Evolutionary conservation across 2,329 filamentous ascomycete genomes (phyloP).

Genomic region (Cercospora janseana): DNA sequence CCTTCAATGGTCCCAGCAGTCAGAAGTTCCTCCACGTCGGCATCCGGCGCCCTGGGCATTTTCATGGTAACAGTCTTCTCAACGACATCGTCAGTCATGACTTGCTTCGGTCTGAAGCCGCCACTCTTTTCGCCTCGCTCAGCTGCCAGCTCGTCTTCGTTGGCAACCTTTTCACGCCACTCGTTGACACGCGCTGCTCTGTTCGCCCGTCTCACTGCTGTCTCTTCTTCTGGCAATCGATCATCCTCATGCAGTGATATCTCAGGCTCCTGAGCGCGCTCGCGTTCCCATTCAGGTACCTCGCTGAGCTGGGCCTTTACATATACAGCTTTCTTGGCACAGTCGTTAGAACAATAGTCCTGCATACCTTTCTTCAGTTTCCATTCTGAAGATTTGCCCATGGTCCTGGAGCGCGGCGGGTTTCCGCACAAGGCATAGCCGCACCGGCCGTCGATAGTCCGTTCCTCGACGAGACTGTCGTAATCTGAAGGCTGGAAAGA

Average conservation of each 20-base stretch:
- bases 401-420: slow-evolving; percentile 50
- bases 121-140: slow-evolving; percentile 45
- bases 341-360: slow-evolving; percentile 81
- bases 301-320: slow-evolving; percentile 85
- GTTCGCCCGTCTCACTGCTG: slow-evolving; percentile 33
- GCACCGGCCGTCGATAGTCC: slow-evolving; percentile 78
- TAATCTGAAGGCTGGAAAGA: slow-evolving; percentile 86
- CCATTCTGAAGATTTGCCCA: slow-evolving; percentile 57
- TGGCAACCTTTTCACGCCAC: slow-evolving; percentile 33
- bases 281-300: slow-evolving; percentile 80
- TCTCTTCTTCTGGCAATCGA: slow-evolving; percentile 21
- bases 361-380: slow-evolving; percentile 73
- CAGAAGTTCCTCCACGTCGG: slow-evolving; percentile 8
- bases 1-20: slow-evolving; percentile 31
- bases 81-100: slow-evolving; percentile 36
- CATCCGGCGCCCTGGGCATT: slow-evolving; percentile 13
- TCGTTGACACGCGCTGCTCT: slow-evolving; percentile 32
- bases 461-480: slow-evolving; percentile 82
- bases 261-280: slow-evolving; percentile 45
- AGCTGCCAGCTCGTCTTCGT: slow-evolving; percentile 41
- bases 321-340: slow-evolving; percentile 76
- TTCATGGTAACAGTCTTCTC: slow-evolving; percentile 34
- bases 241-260: slow-evolving; percentile 43
- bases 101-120: slow-evolving; percentile 33
- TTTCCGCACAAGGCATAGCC: slow-evolving; percentile 78